A percentile compares a stretch with the other conserved stretches of the same genome.
Evolutionary conservation across 345 rosid genomes (phyloP).

Genomic region (Cardamine chenopodiifolia): DNA sequence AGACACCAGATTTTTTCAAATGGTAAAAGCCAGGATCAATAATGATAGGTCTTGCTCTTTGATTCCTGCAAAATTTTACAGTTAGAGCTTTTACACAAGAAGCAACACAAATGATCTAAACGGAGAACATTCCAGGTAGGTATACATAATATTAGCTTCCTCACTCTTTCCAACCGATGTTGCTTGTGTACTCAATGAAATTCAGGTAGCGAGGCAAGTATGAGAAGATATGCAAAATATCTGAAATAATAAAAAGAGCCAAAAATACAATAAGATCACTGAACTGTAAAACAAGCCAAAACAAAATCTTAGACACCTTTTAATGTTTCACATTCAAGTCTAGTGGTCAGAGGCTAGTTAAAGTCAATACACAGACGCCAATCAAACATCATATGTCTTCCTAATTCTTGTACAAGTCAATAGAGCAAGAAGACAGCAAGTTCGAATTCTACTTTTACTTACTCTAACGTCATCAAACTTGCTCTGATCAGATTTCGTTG

Average conservation of each 20-base stretch:
- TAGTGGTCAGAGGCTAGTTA: constrained; percentile 13
- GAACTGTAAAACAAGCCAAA: neutral
- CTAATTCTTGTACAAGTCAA: neutral
- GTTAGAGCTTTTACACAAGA: constrained; percentile 1
- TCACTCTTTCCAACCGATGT: constrained; percentile 97
- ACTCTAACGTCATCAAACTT: neutral
- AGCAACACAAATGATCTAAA: neutral
- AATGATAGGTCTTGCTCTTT: constrained; percentile 85
- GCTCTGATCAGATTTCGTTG: neutral
- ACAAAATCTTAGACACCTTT: neutral
- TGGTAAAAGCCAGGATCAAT: constrained; percentile 94
- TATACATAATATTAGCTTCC: constrained; percentile 45
- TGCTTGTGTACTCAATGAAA: constrained; percentile 93
- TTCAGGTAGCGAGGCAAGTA: constrained; percentile 90
- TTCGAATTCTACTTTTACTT: neutral
- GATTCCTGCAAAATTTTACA: constrained; percentile 51
- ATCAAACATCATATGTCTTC: neutral
- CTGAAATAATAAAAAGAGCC: constrained; percentile 58
- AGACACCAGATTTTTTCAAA: constrained; percentile 75
- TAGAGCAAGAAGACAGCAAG: neutral
- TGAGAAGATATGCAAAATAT: constrained; percentile 86
- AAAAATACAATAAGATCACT: constrained; percentile 25
- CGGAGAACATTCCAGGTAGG: constrained; percentile 16
- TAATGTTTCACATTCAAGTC: neutral
- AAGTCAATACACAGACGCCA: constrained; percentile 9